phyloP scores from a whole-genome alignment of 1,284 basidiomycete genomes.

The Leccinum holopus region DNA sequence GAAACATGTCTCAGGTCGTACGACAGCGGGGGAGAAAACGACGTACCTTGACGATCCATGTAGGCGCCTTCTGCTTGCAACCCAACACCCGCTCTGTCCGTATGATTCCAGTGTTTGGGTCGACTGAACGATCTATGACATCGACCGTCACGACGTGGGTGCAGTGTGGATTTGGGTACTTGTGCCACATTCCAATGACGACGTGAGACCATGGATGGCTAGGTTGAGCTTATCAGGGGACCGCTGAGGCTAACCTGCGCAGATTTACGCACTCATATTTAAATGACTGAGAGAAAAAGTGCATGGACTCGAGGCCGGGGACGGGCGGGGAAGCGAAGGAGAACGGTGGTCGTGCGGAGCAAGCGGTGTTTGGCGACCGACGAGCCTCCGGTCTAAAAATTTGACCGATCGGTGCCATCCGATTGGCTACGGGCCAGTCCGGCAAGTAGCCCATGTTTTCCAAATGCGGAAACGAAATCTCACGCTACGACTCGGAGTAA shows the following conservation, averaged over 20 bases:
- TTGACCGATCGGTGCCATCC: slow-evolving; percentile 16
- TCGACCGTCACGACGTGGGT: slow-evolving; percentile 92
- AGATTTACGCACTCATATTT: slow-evolving; percentile 61
- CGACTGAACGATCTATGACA: slow-evolving; percentile 80
- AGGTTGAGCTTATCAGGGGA: slow-evolving; percentile 20
- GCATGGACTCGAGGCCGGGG: slow-evolving; percentile 45
- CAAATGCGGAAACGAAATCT: slow-evolving; percentile 6
- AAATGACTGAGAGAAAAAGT: slow-evolving; percentile 74
- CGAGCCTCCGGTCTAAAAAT: slow-evolving; percentile 17
- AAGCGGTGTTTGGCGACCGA: slow-evolving; percentile 16
- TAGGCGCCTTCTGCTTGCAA: slow-evolving; percentile 82
- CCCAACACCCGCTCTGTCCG: slow-evolving; percentile 84
- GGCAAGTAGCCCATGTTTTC: slow-evolving; percentile 11
- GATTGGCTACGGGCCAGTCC: slow-evolving; percentile 32
- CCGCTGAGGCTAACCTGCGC: slow-evolving; percentile 7
- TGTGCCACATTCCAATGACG: slow-evolving; percentile 88
- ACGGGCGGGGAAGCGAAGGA: slow-evolving; percentile 8
- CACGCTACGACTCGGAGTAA: neutral
- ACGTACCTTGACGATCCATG: slow-evolving; percentile 81
- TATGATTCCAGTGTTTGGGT: slow-evolving; percentile 82
- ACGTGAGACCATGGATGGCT: slow-evolving; percentile 88
- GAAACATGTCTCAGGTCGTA: slow-evolving; percentile 12
- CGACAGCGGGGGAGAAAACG: neutral
- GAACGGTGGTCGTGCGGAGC: slow-evolving; percentile 28
- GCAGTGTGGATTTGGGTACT: slow-evolving; percentile 94